phyloP scores from a whole-genome alignment of 2,329 filamentous ascomycete genomes.

The Diaporthe eres region DNA sequence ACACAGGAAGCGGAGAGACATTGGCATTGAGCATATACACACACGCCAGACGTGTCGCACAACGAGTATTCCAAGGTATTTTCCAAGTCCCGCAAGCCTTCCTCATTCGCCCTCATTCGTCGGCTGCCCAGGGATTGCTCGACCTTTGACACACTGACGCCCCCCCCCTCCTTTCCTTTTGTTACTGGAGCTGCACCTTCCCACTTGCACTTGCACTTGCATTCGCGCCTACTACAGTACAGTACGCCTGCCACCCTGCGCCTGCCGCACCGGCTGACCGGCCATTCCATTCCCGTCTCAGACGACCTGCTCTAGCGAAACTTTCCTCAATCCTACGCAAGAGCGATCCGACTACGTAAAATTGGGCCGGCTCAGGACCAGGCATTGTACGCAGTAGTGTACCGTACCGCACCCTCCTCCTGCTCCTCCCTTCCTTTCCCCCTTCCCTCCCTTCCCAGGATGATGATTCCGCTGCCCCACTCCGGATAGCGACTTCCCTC shows the following conservation, averaged over 20 bases:
- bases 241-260: background rate
- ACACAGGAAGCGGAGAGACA: conserved; percentile 3
- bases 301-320: background rate
- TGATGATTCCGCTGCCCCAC: conserved; percentile 30
- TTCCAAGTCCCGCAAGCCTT: background rate
- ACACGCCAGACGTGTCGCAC: background rate
- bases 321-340: conserved; percentile 14
- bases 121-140: background rate
- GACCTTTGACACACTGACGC: background rate
- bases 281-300: conserved; percentile 17
- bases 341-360: conserved; percentile 12
- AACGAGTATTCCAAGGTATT: background rate
- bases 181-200: conserved; percentile 10
- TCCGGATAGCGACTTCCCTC: conserved; percentile 38
- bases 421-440: background rate
- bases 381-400: background rate
- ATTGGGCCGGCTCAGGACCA: conserved; percentile 8
- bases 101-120: conserved; percentile 24
- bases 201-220: conserved; percentile 3
- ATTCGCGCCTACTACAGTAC: conserved; percentile 23
- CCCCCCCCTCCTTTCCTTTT: background rate
- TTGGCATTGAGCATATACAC: background rate
- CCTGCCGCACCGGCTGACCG: conserved; percentile 9
- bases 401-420: background rate
- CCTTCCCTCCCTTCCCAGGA: conserved; percentile 5